A percentile compares a stretch with the other conserved stretches of the same genome.
Conservation (phyloP, 2,329 filamentous ascomycete species). For the Pseudonectria buxi region DNA sequence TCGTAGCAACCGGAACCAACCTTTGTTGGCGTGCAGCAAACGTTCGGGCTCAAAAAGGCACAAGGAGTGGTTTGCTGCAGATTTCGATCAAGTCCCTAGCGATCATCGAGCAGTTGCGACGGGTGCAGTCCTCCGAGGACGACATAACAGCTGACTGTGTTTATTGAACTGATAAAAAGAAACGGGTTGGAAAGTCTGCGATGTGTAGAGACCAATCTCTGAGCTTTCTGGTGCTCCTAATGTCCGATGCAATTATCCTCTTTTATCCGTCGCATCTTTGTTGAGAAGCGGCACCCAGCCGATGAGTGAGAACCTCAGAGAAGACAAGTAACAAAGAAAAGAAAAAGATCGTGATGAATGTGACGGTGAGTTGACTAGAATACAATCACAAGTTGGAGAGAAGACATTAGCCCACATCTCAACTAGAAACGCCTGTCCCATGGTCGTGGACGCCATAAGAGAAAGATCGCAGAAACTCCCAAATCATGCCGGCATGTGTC, state of each 20-base stretch:
- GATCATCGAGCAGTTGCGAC: too few relatives aligned
- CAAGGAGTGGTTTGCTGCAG: too few relatives aligned
- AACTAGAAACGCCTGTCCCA: slow-evolving; percentile 11
- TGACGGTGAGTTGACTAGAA: slow-evolving; percentile 22
- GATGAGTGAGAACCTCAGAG: slow-evolving; percentile 15
- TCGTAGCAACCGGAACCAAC: too few relatives aligned
- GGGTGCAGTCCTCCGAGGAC: slow-evolving; percentile 7
- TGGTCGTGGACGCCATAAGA: slow-evolving; percentile 18
- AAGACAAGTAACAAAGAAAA: slow-evolving; percentile 10
- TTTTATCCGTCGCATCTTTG: slow-evolving; percentile 16
- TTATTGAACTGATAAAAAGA: slow-evolving; percentile 25
- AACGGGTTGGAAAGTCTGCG: slow-evolving; percentile 20
- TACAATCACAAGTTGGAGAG: slow-evolving; percentile 23
- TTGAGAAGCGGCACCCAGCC: slow-evolving; percentile 14
- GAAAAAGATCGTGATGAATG: slow-evolving; percentile 13
- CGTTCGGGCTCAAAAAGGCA: too few relatives aligned
- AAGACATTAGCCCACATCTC: slow-evolving; percentile 15
- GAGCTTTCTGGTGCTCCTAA: slow-evolving; percentile 11
- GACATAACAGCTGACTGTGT: slow-evolving; percentile 23
- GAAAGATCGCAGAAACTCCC: slow-evolving; percentile 19
- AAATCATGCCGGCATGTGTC: slow-evolving; percentile 27
- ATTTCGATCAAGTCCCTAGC: too few relatives aligned
- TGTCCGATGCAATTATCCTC: slow-evolving; percentile 13
- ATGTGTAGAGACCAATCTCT: slow-evolving; percentile 13
- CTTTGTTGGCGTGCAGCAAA: too few relatives aligned